Base-by-base conservation (phyloP, 805 yeast genomes). In the Candida broadrunensis region DNA sequence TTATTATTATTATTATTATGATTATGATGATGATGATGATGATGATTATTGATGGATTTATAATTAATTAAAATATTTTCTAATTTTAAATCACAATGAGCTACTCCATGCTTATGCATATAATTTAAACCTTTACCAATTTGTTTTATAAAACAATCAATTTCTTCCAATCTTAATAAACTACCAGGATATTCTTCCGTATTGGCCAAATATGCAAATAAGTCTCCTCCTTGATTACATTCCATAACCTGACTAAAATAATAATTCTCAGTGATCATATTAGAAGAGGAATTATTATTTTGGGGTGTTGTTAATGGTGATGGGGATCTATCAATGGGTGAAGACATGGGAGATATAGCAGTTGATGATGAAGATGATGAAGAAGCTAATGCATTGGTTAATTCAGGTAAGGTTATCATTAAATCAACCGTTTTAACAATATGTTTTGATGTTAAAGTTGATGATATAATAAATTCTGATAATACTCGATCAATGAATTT, bases 61-160 rank as follows among this genome's bases (percentile, higher is more conserved):
- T 44, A 44, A 19, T 34, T 33, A 35, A 90, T 66, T 29, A 90
- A 59, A 20, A 90, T 69, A 60, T 90, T 90, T 55, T 90, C 97
- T 11, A 95, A 89, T 62, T 90, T 90, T 45, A 90, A 69, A 56
- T 90, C 97, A 55, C 96, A 85, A 61, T 90, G 97, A 0, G 97
- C 91, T 23, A 90, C 91, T 25, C 97, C 97, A 62, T 84, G 89
- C 8, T 81, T 76, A 61, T 90, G 97, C 82, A 91, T 82, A 61
- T 85, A 88, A 21, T 81, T 75, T 23, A 90, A 75, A 1, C 96
- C 97, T 48, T 82, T 79, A 47, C 90, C 67, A 26, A 88, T 75
- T 60, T 90, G 97, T 56, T 89, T 89, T 69, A 88, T 78, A 55
- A 85, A 86, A 61, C 97, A 90, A 61, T 90, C 97, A 25, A 91